Conservation (phyloP, 305 asterid species). For the Fraxinus platypoda region DNA sequence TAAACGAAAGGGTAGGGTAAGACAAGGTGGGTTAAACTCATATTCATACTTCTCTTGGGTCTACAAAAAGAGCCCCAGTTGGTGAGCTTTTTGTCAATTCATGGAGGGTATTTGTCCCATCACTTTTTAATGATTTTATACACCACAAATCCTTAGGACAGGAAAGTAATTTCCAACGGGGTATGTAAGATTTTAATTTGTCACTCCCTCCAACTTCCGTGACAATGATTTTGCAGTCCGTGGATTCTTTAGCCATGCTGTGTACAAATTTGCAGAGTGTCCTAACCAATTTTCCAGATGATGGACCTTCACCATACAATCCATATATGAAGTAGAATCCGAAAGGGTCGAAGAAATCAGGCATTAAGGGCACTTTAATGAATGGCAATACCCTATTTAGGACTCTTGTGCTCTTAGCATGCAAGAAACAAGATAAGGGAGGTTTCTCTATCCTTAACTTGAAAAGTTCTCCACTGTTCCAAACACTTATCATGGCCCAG, state of each 20-base stretch:
- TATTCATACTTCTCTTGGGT: slow-evolving; percentile 47
- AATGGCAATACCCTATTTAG: slow-evolving; percentile 27
- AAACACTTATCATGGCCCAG: slow-evolving; percentile 46
- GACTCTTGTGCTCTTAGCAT: slow-evolving; percentile 20
- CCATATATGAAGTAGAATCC: slow-evolving; percentile 42
- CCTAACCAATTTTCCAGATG: slow-evolving; percentile 34
- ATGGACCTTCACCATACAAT: slow-evolving; percentile 32
- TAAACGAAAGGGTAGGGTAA: neutral
- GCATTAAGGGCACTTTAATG: slow-evolving; percentile 22
- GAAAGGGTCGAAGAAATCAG: slow-evolving; percentile 29
- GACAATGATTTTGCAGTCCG: slow-evolving; percentile 35
- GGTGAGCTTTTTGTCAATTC: slow-evolving; percentile 22
- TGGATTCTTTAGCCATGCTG: slow-evolving; percentile 24
- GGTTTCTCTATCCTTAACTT: slow-evolving; percentile 34
- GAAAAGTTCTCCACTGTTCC: slow-evolving; percentile 35
- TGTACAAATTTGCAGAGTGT: slow-evolving; percentile 35
- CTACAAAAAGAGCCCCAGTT: slow-evolving; percentile 34
- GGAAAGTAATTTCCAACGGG: slow-evolving; percentile 42
- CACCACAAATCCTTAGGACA: slow-evolving; percentile 46
- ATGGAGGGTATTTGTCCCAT: neutral
- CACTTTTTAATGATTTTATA: slow-evolving; percentile 32
- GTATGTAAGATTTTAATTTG: slow-evolving; percentile 27
- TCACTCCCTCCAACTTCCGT: slow-evolving; percentile 37
- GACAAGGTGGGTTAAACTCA: neutral
- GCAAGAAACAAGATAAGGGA: slow-evolving; percentile 27